Conservation (phyloP, 352 stramenopile species). For the Globisporangium uncinulatum region DNA sequence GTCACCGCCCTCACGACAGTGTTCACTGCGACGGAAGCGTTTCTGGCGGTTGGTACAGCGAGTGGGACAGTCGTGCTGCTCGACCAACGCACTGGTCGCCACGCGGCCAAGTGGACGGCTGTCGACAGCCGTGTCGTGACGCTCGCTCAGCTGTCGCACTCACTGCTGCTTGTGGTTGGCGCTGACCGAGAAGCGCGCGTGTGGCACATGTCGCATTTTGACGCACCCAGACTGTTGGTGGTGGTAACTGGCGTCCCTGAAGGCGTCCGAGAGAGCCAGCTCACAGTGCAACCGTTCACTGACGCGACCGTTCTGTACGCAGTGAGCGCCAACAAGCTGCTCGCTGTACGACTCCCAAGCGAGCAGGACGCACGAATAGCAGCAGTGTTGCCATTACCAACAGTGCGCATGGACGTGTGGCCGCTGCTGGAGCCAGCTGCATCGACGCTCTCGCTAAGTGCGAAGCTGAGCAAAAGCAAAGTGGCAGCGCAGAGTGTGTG, state of each 20-base stretch:
- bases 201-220: conserved; percentile 31
- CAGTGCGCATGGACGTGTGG: conserved; percentile 40
- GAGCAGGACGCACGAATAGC: conserved; percentile 18
- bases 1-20: conserved; percentile 37
- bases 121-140: conserved; percentile 42
- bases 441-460: background rate
- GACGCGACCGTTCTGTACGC: conserved; percentile 46
- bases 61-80: conserved; percentile 41
- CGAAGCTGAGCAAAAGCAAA: conserved; percentile 46
- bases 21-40: conserved; percentile 18
- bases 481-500: conserved; percentile 29
- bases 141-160: conserved; percentile 48
- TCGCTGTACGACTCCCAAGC: conserved; percentile 30
- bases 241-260: conserved; percentile 53
- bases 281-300: conserved; percentile 41
- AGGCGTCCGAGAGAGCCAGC: conserved; percentile 31
- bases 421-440: conserved; percentile 31
- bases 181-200: conserved; percentile 62
- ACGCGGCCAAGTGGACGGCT: conserved; percentile 47
- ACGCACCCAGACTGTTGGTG: conserved; percentile 34
- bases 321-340: conserved; percentile 29
- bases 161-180: conserved; percentile 53
- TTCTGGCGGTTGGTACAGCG: conserved; percentile 35
- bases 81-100: conserved; percentile 46
- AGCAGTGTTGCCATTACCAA: conserved; percentile 5